These are phyloP conservation scores for Leccinum longicurvipes DNA, from an alignment of 768 basidiomycete genomes.

Conservation along the genomic window DNA sequence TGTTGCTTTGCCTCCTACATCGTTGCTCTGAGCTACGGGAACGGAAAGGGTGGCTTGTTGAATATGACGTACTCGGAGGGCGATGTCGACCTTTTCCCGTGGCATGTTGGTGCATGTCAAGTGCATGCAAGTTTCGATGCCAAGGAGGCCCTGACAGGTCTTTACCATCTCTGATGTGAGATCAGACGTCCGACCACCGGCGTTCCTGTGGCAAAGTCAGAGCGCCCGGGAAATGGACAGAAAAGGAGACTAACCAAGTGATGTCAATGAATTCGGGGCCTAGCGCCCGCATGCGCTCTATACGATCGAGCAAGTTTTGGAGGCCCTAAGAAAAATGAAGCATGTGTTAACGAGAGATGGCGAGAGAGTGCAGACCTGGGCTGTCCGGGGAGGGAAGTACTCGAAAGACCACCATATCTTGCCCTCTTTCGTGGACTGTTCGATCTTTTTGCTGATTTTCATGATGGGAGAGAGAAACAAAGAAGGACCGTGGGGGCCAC, in stretches of 20 bases:
- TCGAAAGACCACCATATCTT: constrained; percentile 98
- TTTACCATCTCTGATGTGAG: constrained; percentile 92
- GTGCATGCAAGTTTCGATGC: constrained; percentile 98
- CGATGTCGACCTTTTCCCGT: constrained; percentile 90
- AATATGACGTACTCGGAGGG: constrained; percentile 65
- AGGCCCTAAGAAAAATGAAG: constrained; percentile 32
- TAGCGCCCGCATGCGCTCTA: constrained; percentile 93
- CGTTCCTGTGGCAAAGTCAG: constrained; percentile 63
- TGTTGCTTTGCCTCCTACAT: constrained; percentile 80
- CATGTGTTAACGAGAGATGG: neutral
- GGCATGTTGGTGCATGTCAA: constrained; percentile 99
- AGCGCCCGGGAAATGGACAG: neutral
- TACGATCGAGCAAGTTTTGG: constrained; percentile 96
- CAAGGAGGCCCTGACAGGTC: constrained; percentile 89
- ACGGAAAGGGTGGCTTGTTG: neutral
- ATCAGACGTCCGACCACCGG: constrained; percentile 93
- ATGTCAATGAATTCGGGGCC: constrained; percentile 99
- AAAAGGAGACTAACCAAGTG: constrained; percentile 63
- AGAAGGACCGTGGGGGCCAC: constrained; percentile 19
- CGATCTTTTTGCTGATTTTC: constrained; percentile 95
- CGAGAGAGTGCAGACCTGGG: constrained; percentile 57
- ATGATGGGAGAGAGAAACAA: constrained; percentile 41
- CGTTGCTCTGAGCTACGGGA: constrained; percentile 1
- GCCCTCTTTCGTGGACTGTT: constrained; percentile 78
- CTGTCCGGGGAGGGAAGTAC: constrained; percentile 95